Conservation (phyloP, 129 eudicot genomes). For the Silybum marianum region DNA sequence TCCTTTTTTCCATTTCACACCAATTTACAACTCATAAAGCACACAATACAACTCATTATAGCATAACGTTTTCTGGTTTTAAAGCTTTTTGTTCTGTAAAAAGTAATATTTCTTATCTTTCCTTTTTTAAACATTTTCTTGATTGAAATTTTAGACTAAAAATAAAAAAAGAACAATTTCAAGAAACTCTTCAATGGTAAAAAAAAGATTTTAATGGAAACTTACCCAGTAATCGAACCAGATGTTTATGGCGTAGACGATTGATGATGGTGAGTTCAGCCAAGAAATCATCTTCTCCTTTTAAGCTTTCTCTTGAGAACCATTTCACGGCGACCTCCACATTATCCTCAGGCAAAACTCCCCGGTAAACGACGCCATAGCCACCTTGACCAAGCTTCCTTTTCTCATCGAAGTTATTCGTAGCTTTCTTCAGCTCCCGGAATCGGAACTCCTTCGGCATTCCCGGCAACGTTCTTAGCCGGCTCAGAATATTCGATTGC, state of each 20-base stretch:
- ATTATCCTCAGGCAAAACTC: conserved; percentile 54
- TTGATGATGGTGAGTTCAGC: conserved; percentile 95
- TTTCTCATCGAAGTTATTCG: conserved; percentile 78
- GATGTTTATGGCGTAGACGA: conserved; percentile 82
- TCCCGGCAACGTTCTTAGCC: conserved; percentile 72
- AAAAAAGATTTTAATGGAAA: not conserved
- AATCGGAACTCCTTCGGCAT: conserved; percentile 69
- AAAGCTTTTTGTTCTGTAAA: not conserved
- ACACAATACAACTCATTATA: not conserved
- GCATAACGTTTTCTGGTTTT: not conserved
- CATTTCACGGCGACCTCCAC: conserved; percentile 81
- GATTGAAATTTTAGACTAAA: not conserved
- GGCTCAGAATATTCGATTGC: conserved; percentile 53
- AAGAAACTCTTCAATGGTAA: not conserved
- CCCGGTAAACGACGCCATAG: conserved; percentile 77
- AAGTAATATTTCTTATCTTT: not conserved
- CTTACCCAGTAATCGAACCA: conserved; percentile 82
- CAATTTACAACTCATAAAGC: conserved; percentile 4
- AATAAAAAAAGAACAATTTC: not conserved
- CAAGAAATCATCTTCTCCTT: conserved; percentile 87
- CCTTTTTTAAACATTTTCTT: not conserved
- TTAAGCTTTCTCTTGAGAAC: conserved; percentile 70
- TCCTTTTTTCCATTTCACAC: not conserved
- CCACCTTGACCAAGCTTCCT: conserved; percentile 87
- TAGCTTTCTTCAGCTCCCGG: conserved; percentile 78